Evolutionary conservation across 306 rosid genomes (phyloP).

Genomic region (Mucuna pruriens): DNA sequence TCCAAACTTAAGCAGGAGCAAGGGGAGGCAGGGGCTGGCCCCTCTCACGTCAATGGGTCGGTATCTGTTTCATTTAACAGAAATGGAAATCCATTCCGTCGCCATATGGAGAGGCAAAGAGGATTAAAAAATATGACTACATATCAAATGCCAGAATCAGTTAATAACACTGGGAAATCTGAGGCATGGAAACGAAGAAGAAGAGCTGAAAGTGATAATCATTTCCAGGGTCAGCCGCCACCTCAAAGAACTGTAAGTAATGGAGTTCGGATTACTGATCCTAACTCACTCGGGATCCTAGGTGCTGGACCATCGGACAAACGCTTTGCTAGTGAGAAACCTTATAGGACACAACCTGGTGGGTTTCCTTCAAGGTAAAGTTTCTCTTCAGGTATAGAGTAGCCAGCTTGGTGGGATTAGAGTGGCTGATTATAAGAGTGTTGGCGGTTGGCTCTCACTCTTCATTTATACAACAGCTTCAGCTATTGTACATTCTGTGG

Average conservation of each 20-base stretch:
- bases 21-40: conserved; percentile 74
- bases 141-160: conserved; percentile 64
- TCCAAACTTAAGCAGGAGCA: conserved; percentile 86
- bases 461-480: conserved; percentile 47
- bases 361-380: conserved; percentile 76
- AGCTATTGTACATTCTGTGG: conserved; percentile 70
- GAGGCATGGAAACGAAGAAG: conserved; percentile 95
- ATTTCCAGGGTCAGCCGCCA: conserved; percentile 63
- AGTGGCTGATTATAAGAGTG: conserved; percentile 51
- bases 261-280: conserved; percentile 66
- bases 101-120: conserved; percentile 63
- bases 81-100: conserved; percentile 61
- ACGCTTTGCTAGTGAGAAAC: conserved; percentile 66
- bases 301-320: conserved; percentile 96
- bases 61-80: conserved; percentile 63
- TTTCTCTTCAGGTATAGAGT: conserved; percentile 60
- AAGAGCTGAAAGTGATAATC: conserved; percentile 71
- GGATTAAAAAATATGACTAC: conserved; percentile 54
- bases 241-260: conserved; percentile 65
- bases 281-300: conserved; percentile 86
- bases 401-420: conserved; percentile 40
- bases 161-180: conserved; percentile 65
- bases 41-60: conserved; percentile 74
- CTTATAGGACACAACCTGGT: conserved; percentile 65
- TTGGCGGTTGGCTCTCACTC: conserved; percentile 48